These are phyloP conservation scores for Candida argentea DNA, from an alignment of 805 yeast species.

Conservation along the genomic window DNA sequence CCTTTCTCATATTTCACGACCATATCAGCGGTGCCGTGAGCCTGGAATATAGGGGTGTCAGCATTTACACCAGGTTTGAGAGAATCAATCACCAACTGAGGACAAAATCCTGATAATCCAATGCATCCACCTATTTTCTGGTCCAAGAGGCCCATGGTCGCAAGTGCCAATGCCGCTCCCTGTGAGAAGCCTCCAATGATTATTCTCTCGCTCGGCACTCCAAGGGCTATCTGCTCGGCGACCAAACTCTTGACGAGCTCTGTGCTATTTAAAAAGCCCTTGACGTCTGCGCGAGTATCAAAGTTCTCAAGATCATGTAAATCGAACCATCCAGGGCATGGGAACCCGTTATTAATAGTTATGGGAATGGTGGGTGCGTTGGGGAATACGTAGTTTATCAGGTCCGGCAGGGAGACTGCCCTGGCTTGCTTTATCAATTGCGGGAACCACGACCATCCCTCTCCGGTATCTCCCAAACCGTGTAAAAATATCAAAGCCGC, in stretches of 20 bases:
- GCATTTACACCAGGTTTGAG: slow-evolving; percentile 26
- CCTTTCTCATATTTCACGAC: slow-evolving; percentile 40
- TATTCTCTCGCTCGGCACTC: slow-evolving; percentile 52
- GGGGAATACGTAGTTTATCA: slow-evolving; percentile 71
- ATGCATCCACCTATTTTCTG: slow-evolving; percentile 69
- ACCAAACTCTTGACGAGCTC: slow-evolving; percentile 36
- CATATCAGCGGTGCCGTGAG: slow-evolving; percentile 78
- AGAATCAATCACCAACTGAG: slow-evolving; percentile 19
- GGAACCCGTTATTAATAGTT: slow-evolving; percentile 53
- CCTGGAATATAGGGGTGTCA: slow-evolving; percentile 72
- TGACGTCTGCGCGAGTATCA: slow-evolving; percentile 37
- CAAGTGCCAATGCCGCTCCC: slow-evolving; percentile 77
- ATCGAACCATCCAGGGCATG: slow-evolving; percentile 86
- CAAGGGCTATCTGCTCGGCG: slow-evolving; percentile 38
- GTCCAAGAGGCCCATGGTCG: slow-evolving; percentile 43
- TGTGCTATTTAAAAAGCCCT: slow-evolving; percentile 44
- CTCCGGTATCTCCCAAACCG: slow-evolving; percentile 87
- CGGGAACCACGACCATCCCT: slow-evolving; percentile 82
- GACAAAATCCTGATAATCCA: slow-evolving; percentile 67
- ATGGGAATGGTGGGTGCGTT: slow-evolving; percentile 73
- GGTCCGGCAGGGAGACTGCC: slow-evolving; percentile 38
- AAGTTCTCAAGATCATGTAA: slow-evolving; percentile 45
- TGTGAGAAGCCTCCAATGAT: slow-evolving; percentile 95
- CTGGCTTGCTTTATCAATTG: slow-evolving; percentile 40
- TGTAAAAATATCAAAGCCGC: slow-evolving; percentile 69